Evolutionary conservation across 305 asterid genomes (phyloP), one percentile per base, ranked within the genome.

Genomic region (Rubia tinctorum): DNA sequence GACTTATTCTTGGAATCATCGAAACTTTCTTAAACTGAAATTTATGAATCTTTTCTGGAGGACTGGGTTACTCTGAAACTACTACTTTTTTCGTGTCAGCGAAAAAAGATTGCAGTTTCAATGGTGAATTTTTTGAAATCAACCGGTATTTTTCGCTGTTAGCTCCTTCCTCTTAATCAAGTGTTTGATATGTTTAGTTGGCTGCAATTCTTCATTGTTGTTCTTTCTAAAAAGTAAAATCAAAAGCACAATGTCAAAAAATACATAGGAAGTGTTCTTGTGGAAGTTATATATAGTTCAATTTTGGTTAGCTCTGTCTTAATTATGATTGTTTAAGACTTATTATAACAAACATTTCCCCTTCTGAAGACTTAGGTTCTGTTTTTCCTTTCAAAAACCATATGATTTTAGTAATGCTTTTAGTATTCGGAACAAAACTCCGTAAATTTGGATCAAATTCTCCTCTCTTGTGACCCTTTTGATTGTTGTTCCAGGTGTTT

Each of bases 401-500:
- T 9, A 6, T 17, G 20, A n/a, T 55, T 45, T 45, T 45, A 45
- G 4, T 34, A 1, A 3, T 34, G 39, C 5, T 34, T 34, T 34
- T 34, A 34, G 39, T 34, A 34, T 34, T 34, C 39, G 39, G 39
- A 34, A 34, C 5, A 34, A 34, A 34, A 34, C 39, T 34, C 39
- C 39, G 39, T 34, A 3, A 34, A 34, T 34, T 27, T 34, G 39
- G 39, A 34, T 34, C 39, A 34, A 4, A 6, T 73, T 73, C 51
- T 2, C 2, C 30, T 2, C 30, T 27, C 30, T 27, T 27, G 30
- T 27, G 30, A 27, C 30, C 30, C 30, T 27, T 27, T 1, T 2
- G n/a, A 14, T 37, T 66, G 47, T 30, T 15, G 37, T 65, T 11
- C 40, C 86, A 87, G 87, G 77, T 68, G 34, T 69, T 47, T 60